phyloP scores from a whole-genome alignment of 2,329 filamentous ascomycete species.

The Orbilia blumenaviensis region DNA sequence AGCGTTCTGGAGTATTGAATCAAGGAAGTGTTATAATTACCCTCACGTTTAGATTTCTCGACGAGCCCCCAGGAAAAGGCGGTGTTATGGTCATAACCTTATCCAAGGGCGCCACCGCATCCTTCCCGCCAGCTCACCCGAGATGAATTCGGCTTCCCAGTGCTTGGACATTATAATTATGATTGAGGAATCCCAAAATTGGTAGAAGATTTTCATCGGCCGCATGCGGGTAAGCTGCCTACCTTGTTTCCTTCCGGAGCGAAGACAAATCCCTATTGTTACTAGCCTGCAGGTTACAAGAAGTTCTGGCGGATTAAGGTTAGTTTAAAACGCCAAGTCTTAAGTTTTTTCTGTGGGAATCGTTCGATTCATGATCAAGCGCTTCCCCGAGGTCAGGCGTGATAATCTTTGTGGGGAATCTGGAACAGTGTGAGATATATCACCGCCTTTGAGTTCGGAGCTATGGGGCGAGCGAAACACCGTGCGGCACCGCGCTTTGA shows the following conservation, averaged over 20 bases:
- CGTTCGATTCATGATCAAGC: too few species aligned
- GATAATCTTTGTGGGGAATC: neutral
- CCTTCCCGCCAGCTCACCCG: neutral
- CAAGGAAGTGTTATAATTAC: neutral
- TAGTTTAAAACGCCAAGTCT: conserved; percentile 1
- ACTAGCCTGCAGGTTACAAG: neutral
- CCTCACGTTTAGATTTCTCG: neutral
- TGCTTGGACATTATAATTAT: conserved; percentile 28
- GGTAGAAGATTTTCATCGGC: conserved; percentile 4
- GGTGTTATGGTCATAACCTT: neutral
- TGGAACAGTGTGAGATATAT: neutral
- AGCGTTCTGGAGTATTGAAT: too few species aligned
- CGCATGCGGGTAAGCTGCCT: conserved; percentile 21
- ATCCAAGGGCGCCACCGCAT: neutral
- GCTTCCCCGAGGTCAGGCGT: too few species aligned
- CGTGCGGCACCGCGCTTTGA: conserved; percentile 23
- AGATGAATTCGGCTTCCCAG: neutral
- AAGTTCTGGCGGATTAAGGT: neutral
- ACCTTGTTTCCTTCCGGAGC: too few species aligned
- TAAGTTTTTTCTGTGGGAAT: neutral
- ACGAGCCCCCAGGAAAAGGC: too few species aligned
- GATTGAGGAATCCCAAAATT: neutral
- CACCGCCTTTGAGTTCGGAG: neutral
- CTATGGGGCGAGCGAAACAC: neutral
- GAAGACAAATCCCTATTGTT: neutral